Percentiles rank a stretch among this genome's conserved stretches.
Evolutionary conservation across 2,329 filamentous ascomycete genomes (phyloP).

Genomic region (Hypoxylon sp.): DNA sequence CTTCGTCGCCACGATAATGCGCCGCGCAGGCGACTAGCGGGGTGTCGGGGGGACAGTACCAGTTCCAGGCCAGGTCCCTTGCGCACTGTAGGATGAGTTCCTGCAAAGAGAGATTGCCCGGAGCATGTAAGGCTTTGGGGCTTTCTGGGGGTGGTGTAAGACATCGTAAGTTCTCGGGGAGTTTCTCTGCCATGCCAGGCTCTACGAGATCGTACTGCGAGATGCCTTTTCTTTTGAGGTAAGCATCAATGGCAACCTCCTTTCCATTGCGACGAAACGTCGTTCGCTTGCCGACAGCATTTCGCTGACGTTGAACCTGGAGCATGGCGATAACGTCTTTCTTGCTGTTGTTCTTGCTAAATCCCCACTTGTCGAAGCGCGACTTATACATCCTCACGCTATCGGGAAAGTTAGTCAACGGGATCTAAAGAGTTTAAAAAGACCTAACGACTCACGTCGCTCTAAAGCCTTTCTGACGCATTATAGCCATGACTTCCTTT

Average conservation of each 20-base stretch:
- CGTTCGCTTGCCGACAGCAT: conserved; percentile 67
- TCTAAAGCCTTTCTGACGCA: conserved; percentile 65
- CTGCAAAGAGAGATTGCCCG: conserved; percentile 51
- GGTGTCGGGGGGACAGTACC: conserved; percentile 49
- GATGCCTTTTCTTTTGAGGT: conserved; percentile 67
- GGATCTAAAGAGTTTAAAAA: conserved; percentile 12
- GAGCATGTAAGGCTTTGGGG: conserved; percentile 45
- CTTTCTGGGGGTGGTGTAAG: conserved; percentile 52
- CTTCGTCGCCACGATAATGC: conserved; percentile 49
- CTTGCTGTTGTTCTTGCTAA: conserved; percentile 69
- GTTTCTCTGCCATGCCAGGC: conserved; percentile 48
- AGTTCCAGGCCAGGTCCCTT: conserved; percentile 51
- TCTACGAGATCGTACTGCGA: conserved; percentile 65
- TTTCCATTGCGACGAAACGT: conserved; percentile 68
- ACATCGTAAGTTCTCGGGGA: conserved; percentile 51
- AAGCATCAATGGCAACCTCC: conserved; percentile 67
- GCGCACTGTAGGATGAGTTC: conserved; percentile 52
- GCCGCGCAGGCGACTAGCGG: conserved; percentile 50
- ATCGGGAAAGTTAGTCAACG: conserved; percentile 39
- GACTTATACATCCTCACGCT: conserved; percentile 71
- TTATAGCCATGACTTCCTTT: conserved; percentile 68
- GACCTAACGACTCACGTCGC: conserved; percentile 60
- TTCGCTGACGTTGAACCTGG: conserved; percentile 67
- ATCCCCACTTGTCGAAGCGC: conserved; percentile 69
- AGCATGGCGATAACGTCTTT: conserved; percentile 67